Conservation (phyloP, 1,139 yeast genomes). For the Pichia sp. region DNA sequence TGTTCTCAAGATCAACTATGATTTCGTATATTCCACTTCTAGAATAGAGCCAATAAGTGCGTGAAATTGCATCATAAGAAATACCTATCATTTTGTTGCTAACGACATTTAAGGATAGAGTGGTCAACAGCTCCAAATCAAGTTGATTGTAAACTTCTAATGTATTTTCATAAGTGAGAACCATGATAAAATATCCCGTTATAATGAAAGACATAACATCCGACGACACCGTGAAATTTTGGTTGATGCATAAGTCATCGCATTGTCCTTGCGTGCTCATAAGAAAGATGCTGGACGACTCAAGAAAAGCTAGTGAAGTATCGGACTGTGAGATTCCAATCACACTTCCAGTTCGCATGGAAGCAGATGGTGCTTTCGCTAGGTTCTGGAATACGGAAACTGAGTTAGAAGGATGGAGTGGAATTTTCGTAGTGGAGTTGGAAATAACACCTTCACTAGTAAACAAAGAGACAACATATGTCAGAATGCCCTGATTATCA, state of each 20-base stretch:
- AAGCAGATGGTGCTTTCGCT: conserved; percentile 19
- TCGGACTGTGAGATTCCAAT: too few species aligned
- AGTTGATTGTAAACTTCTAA: conserved; percentile 43
- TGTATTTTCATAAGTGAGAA: conserved; percentile 35
- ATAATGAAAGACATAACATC: conserved; percentile 1
- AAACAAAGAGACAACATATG: conserved; percentile 2
- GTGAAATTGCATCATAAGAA: conserved; percentile 46
- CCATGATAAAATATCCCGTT: conserved; percentile 46
- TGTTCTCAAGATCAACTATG: conserved; percentile 58
- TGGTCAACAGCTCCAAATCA: conserved; percentile 30
- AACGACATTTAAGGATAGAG: conserved; percentile 10
- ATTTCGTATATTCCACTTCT: conserved; percentile 53
- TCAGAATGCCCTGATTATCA: conserved; percentile 5
- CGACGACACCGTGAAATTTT: too few species aligned
- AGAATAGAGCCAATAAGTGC: conserved; percentile 59
- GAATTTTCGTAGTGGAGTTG: conserved; percentile 4
- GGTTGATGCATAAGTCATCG: too few species aligned
- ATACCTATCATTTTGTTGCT: conserved; percentile 47
- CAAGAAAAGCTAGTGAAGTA: too few species aligned
- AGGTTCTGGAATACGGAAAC: conserved; percentile 11
- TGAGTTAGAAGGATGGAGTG: conserved; percentile 6
- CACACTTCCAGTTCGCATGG: too few species aligned
- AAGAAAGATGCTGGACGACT: too few species aligned
- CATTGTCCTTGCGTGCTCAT: too few species aligned
- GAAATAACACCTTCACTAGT: conserved; percentile 2